Base-by-base conservation (phyloP, 768 basidiomycete genomes). In the Pulveroboletus sp. region DNA sequence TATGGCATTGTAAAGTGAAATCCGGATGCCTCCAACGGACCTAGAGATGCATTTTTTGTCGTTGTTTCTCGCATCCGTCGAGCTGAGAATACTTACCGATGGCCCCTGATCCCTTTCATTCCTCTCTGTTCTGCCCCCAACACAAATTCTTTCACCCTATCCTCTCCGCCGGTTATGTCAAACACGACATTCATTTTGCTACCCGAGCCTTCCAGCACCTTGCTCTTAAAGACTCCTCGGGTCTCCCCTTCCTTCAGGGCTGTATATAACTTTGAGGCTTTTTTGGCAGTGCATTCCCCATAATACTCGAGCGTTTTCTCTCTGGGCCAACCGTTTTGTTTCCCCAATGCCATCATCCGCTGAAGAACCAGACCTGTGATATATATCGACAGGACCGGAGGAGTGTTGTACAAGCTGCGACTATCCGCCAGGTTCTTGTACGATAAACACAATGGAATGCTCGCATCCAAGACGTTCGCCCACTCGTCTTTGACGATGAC, bases 141-240 rank as follows among this genome's bases (percentile, higher is more conserved):
- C 56, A 98, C 65, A 67, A 97, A 98, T 58, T 72, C 69, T 59
- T 80, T 79, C 67, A 96, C 76, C 17, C 75, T 76, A 1, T 77
- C 86, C n/a, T 89, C 84, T 0, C 83, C 86, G 0, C 83, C 87
- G 11, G 81, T 56, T 11, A 94, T 73, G 46, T 81, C 79, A 69
- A 97, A 98, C 0, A 91, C 89, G 14, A 91, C 76, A 65, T 99
- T 99, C 95, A 98, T 98, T 83, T 89, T 88, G 69, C 94, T 97
- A 52, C 86, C 79, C 42, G 84, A 82, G 6, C 81, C 86, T 50
- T 77, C 75, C 61, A 80, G 75, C 17, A 95, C 93, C 62, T 86
- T 89, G 18, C 77, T 65, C 57, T 70, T 77, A 58, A 90, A 81
- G 49, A 90, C 71, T 0, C 91, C 91, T 58, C 76, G 77, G 50